Conservation (phyloP, 148 eudicot species). For the Cornus suecica region DNA sequence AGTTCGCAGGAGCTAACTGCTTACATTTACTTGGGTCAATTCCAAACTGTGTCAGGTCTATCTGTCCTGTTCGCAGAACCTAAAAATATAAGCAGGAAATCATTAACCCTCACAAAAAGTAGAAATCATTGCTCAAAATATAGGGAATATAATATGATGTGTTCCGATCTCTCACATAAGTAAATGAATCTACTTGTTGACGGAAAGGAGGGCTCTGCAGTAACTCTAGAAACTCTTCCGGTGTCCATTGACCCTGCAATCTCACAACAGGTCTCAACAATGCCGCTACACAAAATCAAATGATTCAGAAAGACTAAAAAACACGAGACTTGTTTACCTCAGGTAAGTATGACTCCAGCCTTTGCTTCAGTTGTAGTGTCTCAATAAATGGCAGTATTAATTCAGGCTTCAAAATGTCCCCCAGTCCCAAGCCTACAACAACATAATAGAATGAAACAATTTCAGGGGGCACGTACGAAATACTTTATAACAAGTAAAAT, state of each 20-base stretch:
- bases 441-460: neutral
- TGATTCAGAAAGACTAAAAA: slow-evolving; percentile 1
- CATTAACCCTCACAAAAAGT: neutral
- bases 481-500: neutral
- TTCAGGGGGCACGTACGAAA: neutral
- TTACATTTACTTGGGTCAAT: slow-evolving; percentile 95
- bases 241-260: slow-evolving; percentile 72
- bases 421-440: slow-evolving; percentile 81
- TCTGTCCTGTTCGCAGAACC: slow-evolving; percentile 94
- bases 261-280: slow-evolving; percentile 11
- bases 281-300: neutral
- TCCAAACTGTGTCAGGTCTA: slow-evolving; percentile 93
- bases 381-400: slow-evolving; percentile 69
- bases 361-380: slow-evolving; percentile 59
- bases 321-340: slow-evolving; percentile 48
- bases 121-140: neutral
- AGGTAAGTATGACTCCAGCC: slow-evolving; percentile 73
- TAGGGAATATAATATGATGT: neutral
- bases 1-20: slow-evolving; percentile 11
- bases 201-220: slow-evolving; percentile 96
- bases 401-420: slow-evolving; percentile 91
- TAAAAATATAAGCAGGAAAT: slow-evolving; percentile 26
- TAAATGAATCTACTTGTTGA: slow-evolving; percentile 96
- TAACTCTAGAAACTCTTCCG: slow-evolving; percentile 71
- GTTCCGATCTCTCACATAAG: slow-evolving; percentile 61